Evolutionary conservation across 2,329 filamentous ascomycete species (phyloP).

Genomic region (Ceratocystis cubensis): DNA sequence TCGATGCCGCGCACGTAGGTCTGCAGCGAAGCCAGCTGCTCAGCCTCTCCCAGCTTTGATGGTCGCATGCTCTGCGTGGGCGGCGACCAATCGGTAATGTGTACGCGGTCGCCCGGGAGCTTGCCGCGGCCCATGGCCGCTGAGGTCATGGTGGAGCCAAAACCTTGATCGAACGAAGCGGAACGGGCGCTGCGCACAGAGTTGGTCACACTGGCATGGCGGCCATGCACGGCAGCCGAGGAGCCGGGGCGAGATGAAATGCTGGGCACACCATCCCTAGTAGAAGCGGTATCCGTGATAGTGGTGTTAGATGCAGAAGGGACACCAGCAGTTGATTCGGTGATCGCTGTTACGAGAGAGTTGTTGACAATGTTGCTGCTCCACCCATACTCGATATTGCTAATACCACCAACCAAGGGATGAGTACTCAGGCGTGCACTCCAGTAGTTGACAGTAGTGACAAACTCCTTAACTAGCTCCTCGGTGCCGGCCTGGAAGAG

Average conservation of each 20-base stretch:
- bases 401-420: conserved; percentile 81
- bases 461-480: conserved; percentile 90
- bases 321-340: conserved; percentile 29
- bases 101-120: conserved; percentile 71
- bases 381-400: conserved; percentile 97
- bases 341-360: conserved; percentile 36
- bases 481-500: conserved; percentile 96
- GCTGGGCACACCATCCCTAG: conserved; percentile 21
- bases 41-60: conserved; percentile 61
- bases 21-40: conserved; percentile 64
- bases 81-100: conserved; percentile 78
- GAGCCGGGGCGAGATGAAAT: conserved; percentile 39
- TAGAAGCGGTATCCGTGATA: conserved; percentile 31
- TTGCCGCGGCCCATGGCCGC: conserved; percentile 39
- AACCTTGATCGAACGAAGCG: conserved; percentile 49
- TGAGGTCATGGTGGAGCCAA: conserved; percentile 35
- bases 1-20: conserved; percentile 78
- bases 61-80: conserved; percentile 84
- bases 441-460: conserved; percentile 94
- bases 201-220: conserved; percentile 32
- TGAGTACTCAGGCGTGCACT: conserved; percentile 88
- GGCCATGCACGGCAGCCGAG: conserved; percentile 27
- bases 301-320: conserved; percentile 21
- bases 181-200: conserved; percentile 35
- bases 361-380: conserved; percentile 66